Percentiles rank a stretch among this genome's conserved stretches.
Conservation (phyloP, 495 filamentous ascomycete species). For the Neurospora sp. region DNA sequence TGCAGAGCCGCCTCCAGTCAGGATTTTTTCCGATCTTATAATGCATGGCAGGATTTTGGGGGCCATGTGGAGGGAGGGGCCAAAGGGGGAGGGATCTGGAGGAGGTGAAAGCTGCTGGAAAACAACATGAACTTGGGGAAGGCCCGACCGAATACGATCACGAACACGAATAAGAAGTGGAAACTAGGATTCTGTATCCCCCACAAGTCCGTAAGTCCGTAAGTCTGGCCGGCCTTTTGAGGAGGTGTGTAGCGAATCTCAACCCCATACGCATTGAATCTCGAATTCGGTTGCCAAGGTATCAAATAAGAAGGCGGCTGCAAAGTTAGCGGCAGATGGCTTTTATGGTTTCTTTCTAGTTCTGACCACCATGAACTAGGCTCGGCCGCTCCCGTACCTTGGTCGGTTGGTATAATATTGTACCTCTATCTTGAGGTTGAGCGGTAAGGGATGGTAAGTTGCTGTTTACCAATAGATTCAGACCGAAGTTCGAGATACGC, state of each 20-base stretch:
- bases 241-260: not conserved
- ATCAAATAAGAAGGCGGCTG: not conserved
- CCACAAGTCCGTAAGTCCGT: not conserved
- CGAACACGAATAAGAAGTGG: not conserved
- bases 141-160: not conserved
- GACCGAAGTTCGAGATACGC: not conserved
- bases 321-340: not conserved
- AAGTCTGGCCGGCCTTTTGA: not conserved
- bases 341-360: not conserved
- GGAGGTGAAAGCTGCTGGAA: not conserved
- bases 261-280: not conserved
- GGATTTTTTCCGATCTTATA: not conserved
- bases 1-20: not conserved
- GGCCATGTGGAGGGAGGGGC: not conserved
- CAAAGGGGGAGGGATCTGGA: not conserved
- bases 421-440: not conserved
- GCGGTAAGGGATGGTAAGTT: not conserved
- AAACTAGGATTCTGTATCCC: not conserved
- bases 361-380: not conserved
- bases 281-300: not conserved
- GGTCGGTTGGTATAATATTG: not conserved
- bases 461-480: not conserved
- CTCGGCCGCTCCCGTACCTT: not conserved
- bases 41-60: not conserved
- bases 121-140: not conserved